Percentiles rank a stretch among this genome's conserved stretches.
Conservation (phyloP, 768 basidiomycete species). For the Boletus rufocinnamomeus region DNA sequence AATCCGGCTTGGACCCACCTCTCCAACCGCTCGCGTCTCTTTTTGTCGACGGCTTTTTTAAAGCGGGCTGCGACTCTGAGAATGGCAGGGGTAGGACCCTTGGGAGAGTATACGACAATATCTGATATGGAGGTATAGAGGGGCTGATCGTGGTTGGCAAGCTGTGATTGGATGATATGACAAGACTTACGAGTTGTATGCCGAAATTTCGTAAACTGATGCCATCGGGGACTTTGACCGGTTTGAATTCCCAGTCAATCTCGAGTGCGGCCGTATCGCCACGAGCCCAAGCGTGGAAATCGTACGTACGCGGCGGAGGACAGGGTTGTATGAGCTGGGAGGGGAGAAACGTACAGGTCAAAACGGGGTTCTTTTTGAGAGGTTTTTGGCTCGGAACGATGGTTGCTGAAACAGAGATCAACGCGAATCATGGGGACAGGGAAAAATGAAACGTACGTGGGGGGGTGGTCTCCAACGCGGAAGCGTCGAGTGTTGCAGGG, state of each 20-base stretch:
- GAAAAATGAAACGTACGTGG: slow-evolving; percentile 3
- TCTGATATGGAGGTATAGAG: slow-evolving; percentile 90
- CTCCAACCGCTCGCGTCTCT: slow-evolving; percentile 50
- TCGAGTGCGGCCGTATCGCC: slow-evolving; percentile 20
- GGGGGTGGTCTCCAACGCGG: slow-evolving; percentile 4
- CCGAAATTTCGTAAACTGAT: slow-evolving; percentile 87
- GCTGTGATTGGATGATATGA: neutral
- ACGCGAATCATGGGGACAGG: neutral
- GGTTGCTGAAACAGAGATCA: slow-evolving; percentile 15
- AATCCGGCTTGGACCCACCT: slow-evolving; percentile 23
- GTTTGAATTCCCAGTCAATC: slow-evolving; percentile 64
- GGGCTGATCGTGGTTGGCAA: slow-evolving; percentile 47
- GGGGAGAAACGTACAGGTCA: slow-evolving; percentile 55
- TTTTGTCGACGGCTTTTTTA: slow-evolving; percentile 59
- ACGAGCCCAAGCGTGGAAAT: slow-evolving; percentile 24
- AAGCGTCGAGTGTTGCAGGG: neutral
- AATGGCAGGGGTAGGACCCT: slow-evolving; percentile 55
- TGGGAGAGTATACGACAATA: slow-evolving; percentile 84
- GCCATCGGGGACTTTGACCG: slow-evolving; percentile 74
- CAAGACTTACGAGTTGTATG: slow-evolving; percentile 74
- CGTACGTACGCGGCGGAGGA: slow-evolving; percentile 20
- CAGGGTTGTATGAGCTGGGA: slow-evolving; percentile 43
- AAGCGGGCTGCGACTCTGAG: slow-evolving; percentile 66
- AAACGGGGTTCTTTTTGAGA: slow-evolving; percentile 34
- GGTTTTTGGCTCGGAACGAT: slow-evolving; percentile 9